Evolutionary conservation across 73 alveolate species (phyloP), one percentile per base, ranked within the genome.

Genomic region (Effrenium voratum): DNA sequence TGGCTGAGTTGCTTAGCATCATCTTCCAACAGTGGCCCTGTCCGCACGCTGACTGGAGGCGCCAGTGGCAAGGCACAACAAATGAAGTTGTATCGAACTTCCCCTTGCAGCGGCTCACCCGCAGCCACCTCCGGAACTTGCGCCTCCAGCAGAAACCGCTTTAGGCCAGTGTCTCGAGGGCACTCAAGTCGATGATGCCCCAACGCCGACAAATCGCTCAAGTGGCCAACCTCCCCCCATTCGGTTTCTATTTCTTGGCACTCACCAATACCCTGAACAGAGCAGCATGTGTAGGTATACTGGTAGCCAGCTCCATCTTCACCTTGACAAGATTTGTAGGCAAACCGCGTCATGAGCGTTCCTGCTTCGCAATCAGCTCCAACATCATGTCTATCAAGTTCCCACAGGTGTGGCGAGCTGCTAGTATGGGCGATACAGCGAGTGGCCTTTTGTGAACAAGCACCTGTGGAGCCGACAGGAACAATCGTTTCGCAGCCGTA

Each of bases 241-340:
- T 76, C 87, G 38, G 87, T 76, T 16, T 24, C 26, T 40, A 26
- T 59, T 76, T 76, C 87, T 55, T 55, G 26, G 87, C 87, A 76
- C 30, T 76, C 87, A 28, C 87, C 87, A 55, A 43, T 12, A 34
- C 87, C 87, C 41, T 76, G 87, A 28, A 76, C 87, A 34, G 87
- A 59, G 45, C 87, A 76, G 87, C 87, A 76, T 5, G 87, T 76
- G 59, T 76, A 76, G 41, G 87, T 47, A 43, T 76, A 76, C 0
- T 76, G 87, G 45, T 76, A 76, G 60, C 87, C 87, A 76, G 60
- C 87, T 32, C 87, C n/a, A 41, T 43, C 87, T 40, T 76, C 87
- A 16, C 52, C 87, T 5, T 5, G 26, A 59, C 87, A 76, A 47
- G 57, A 36, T 40, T 40, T 76, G 60, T 76, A 76, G 40, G 30